Evolutionary conservation across 306 rosid species (phyloP).

Genomic region (Trifolium repens): DNA sequence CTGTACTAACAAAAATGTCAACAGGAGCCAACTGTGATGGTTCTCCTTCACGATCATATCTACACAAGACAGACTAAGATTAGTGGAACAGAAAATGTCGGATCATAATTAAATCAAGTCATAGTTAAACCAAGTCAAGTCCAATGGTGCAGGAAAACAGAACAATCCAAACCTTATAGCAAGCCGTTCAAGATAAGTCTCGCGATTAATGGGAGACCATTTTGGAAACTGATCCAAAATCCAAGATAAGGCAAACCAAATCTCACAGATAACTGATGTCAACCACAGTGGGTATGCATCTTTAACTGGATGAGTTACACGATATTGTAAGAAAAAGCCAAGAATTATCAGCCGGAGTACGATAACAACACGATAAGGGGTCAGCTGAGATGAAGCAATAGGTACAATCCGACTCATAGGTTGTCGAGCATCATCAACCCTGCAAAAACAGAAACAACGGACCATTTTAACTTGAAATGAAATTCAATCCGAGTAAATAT

Average conservation of each 20-base stretch:
- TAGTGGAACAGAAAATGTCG: slow-evolving; percentile 30
- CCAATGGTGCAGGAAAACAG: slow-evolving; percentile 17
- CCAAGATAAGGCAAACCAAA: slow-evolving; percentile 99
- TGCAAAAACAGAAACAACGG: slow-evolving; percentile 43
- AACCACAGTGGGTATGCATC: slow-evolving; percentile 93
- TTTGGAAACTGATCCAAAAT: slow-evolving; percentile 98
- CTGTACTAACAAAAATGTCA: slow-evolving; percentile 95
- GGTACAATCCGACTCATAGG: slow-evolving; percentile 97
- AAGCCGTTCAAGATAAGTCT: slow-evolving; percentile 94
- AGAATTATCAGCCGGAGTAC: slow-evolving; percentile 92
- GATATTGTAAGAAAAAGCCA: slow-evolving; percentile 94
- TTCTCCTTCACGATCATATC: slow-evolving; percentile 97
- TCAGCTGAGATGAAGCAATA: slow-evolving; percentile 79
- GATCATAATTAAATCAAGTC: background rate
- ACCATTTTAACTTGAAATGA: slow-evolving; percentile 30
- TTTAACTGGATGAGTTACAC: slow-evolving; percentile 93
- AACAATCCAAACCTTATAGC: slow-evolving; percentile 66
- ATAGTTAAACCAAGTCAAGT: slow-evolving; percentile 21
- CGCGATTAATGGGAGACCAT: slow-evolving; percentile 93
- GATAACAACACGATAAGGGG: slow-evolving; percentile 94
- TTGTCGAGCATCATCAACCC: slow-evolving; percentile 97
- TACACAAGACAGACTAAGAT: slow-evolving; percentile 47
- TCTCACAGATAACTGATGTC: slow-evolving; percentile 97
- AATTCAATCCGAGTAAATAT: slow-evolving; percentile 20
- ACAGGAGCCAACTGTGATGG: slow-evolving; percentile 95